Evolutionary conservation across 768 basidiomycete species (phyloP), one percentile per base, ranked within the genome.

Genomic region (Mycena galericulata): DNA sequence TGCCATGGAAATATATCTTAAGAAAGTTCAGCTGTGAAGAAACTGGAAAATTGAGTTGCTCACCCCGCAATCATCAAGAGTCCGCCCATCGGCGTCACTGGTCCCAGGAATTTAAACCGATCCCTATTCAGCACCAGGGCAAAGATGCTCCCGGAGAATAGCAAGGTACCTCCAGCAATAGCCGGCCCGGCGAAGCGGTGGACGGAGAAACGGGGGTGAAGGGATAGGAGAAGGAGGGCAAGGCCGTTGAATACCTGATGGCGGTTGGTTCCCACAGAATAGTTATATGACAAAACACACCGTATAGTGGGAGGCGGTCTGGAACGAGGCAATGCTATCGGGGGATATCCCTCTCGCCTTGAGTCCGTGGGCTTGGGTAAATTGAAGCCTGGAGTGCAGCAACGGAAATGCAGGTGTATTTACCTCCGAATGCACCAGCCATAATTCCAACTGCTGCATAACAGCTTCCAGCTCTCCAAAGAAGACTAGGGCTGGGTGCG

Each of bases 181-280:
- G 91, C 90, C 3, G 88, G 90, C 6, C 90, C 91, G 27, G 92
- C 87, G 73, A 92, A 92, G 12, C 82, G 79, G 73, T 92, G 90
- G 1, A 72, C 64, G 0, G 87, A 78, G 73, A 92, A 91, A 34
- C 85, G 84, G 2, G 84, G 88, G 77, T 93, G 90, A 75, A 88
- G 73, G 2, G 92, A 92, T 14, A 92, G 73, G 12, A 87, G 76
- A 72, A 93, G 77, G 62, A 93, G 79, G 0, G 85, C 90, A 14
- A 94, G 83, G 17, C 92, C 92, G 64, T 93, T 92, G 74, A 84
- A 87, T 43, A 92, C 81, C 92, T 93, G 74, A 30, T 26, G 14
- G 29, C 20, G 18, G 60, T 30, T 38, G 47, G 50, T 29, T 30
- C 26, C 45, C 8, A 34, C 18, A 20, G 62, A 24, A 17, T 24